Base-by-base conservation (phyloP, 306 rosid species). In the Myrica gale region DNA sequence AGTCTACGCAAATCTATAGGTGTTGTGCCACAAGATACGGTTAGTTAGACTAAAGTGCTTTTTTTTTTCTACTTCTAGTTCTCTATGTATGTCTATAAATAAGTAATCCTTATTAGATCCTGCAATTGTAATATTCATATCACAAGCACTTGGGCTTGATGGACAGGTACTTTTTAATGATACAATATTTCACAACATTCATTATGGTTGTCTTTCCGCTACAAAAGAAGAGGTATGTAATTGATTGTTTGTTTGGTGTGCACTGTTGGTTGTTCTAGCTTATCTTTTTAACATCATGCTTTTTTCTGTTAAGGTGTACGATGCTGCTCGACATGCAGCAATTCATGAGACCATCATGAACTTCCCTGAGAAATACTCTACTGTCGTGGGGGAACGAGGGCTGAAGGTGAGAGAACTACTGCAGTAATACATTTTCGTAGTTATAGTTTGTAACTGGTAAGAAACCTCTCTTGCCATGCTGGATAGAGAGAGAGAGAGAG, bases 11-110 rank as follows among this genome's bases (percentile, higher is more conserved):
- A 87, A 81, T 80, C 87, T 53, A 87, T 95, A 68, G 98, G 97
- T 72, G 96, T 95, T 82, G 98, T 95, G 78, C 98, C 98, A 58
- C 98, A 95, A 85, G 98, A 95, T 88, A 91, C 96, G 68, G 98
- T 90, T 87, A 74, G 85, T 84, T 78, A 74, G 62, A 74, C 74
- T 44, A 72, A 32, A 73, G 75, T 39, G 26, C 23, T 10, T 56
- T 71, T 26, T 58, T 51, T 51, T 63, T 44, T 67, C 44, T 74
- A 20, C 39, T 39, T 82, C 56, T 75, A 42, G 53, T 70, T 75
- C 57, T 73, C 52, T 61, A 52, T 50, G 15, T 42, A 42, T 51
- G 26, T 44, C 47, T 9, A 23, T 71, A 45, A 43, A 69, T 53
- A 68, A 63, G 57, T 79, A 69, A 52, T 39, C 50, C 43, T 1